Percentiles rank a stretch among this genome's conserved stretches.
phyloP scores from a whole-genome alignment of 257 asterid species.

The Paulownia fortunei region DNA sequence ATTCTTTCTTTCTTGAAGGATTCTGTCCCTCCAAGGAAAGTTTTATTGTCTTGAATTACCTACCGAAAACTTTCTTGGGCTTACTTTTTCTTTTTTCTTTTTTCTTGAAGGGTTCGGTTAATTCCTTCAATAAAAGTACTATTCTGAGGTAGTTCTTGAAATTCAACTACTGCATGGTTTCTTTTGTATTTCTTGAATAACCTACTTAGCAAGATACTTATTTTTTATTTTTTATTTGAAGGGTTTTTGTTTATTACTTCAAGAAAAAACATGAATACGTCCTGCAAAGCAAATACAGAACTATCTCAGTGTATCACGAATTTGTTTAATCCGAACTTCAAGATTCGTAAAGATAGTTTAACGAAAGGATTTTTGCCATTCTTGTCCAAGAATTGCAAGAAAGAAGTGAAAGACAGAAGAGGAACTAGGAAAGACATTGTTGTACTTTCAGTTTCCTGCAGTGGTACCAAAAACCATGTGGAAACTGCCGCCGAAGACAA shows the following conservation, averaged over 20 bases:
- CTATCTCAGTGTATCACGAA: conserved; percentile 34
- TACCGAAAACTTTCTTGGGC: background rate
- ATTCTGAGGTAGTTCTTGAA: background rate
- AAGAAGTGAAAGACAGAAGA: conserved; percentile 28
- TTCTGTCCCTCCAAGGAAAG: background rate
- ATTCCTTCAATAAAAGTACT: background rate
- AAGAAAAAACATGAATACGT: conserved; percentile 38
- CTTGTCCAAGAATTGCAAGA: conserved; percentile 27
- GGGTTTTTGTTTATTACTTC: conserved; percentile 13
- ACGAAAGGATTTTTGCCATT: conserved; percentile 35
- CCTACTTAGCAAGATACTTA: background rate
- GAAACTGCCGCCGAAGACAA: conserved; percentile 39
- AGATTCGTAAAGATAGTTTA: conserved; percentile 18
- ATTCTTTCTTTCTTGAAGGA: background rate
- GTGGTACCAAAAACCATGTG: conserved; percentile 31
- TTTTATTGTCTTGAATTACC: background rate
- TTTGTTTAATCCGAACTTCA: conserved; percentile 19
- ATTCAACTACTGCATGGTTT: background rate
- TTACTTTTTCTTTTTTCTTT: background rate
- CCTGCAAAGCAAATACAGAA: conserved; percentile 43
- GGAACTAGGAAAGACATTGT: conserved; percentile 30
- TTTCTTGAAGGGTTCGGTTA: background rate
- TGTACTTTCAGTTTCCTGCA: conserved; percentile 39
- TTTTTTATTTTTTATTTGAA: conserved; percentile 23
- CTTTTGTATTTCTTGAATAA: background rate